Conservation (phyloP, 345 rosid genomes). For the Dovyalis caffra region DNA sequence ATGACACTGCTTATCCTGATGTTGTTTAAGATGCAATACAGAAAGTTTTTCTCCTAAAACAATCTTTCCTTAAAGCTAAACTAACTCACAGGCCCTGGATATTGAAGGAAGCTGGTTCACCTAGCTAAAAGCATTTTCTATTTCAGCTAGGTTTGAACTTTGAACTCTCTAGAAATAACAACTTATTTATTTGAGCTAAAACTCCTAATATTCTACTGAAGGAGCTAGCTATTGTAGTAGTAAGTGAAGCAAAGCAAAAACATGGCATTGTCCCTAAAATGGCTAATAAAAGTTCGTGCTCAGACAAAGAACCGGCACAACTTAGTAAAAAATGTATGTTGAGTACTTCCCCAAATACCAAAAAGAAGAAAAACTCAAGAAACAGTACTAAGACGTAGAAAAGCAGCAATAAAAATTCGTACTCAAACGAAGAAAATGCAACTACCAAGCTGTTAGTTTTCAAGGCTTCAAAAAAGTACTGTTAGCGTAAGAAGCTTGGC, state of each 20-base stretch:
- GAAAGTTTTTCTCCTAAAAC: neutral
- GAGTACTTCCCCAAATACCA: neutral
- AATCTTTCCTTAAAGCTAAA: neutral
- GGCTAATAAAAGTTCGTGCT: neutral
- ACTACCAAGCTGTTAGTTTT: neutral
- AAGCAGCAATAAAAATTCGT: neutral
- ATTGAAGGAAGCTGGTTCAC: neutral
- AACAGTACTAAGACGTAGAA: neutral
- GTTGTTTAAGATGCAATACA: neutral
- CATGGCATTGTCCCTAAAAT: neutral
- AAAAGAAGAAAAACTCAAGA: neutral
- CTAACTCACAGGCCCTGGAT: neutral
- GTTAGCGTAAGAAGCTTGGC: neutral
- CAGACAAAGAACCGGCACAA: too few relatives aligned
- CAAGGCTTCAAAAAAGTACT: neutral
- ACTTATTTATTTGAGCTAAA: neutral
- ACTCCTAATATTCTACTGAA: too few relatives aligned
- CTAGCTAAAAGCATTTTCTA: neutral
- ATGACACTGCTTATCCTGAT: neutral
- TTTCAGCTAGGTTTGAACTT: neutral
- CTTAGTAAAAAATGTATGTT: neutral
- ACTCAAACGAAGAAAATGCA: neutral
- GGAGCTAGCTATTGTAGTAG: too few relatives aligned
- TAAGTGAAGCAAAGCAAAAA: neutral
- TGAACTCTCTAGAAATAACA: neutral